These are phyloP conservation scores for Candida koratica DNA, from an alignment of 805 yeast genomes.

Conservation along the genomic window DNA sequence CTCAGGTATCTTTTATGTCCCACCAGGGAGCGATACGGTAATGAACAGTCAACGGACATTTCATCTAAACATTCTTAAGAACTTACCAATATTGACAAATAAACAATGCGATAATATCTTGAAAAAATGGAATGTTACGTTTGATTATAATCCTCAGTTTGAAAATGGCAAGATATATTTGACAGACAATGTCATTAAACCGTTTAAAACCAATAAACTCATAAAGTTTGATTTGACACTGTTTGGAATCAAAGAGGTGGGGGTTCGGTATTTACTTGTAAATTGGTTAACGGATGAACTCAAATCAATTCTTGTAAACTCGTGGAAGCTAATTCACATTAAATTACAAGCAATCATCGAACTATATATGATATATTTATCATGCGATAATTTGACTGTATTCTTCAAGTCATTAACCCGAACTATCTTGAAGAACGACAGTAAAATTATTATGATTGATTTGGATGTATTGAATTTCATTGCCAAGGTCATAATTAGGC, in stretches of 20 bases:
- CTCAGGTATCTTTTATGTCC: conserved; percentile 72
- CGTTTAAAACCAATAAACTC: conserved; percentile 21
- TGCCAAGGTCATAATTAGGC: conserved; percentile 28
- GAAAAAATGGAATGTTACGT: conserved; percentile 40
- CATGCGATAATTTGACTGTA: conserved; percentile 40
- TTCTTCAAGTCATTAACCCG: conserved; percentile 36
- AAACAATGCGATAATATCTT: conserved; percentile 55
- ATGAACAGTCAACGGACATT: conserved; percentile 28
- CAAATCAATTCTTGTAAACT: conserved; percentile 30
- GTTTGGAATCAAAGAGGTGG: conserved; percentile 30
- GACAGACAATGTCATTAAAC: conserved; percentile 31
- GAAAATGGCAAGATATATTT: conserved; percentile 35
- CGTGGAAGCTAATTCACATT: conserved; percentile 35
- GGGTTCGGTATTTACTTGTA: conserved; percentile 42
- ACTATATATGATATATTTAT: conserved; percentile 31
- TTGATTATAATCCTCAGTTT: conserved; percentile 31
- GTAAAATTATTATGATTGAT: conserved; percentile 36
- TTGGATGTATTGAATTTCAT: conserved; percentile 40
- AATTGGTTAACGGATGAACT: conserved; percentile 47
- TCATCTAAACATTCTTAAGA: conserved; percentile 53
- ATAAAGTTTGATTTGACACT: conserved; percentile 12
- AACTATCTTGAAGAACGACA: conserved; percentile 35
- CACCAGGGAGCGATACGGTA: conserved; percentile 13
- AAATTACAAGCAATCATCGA: conserved; percentile 26
- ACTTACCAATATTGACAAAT: conserved; percentile 53